These are phyloP conservation scores for Paragyromitra xinjiangensis DNA, from an alignment of 495 filamentous ascomycete genomes.

Conservation along the genomic window DNA sequence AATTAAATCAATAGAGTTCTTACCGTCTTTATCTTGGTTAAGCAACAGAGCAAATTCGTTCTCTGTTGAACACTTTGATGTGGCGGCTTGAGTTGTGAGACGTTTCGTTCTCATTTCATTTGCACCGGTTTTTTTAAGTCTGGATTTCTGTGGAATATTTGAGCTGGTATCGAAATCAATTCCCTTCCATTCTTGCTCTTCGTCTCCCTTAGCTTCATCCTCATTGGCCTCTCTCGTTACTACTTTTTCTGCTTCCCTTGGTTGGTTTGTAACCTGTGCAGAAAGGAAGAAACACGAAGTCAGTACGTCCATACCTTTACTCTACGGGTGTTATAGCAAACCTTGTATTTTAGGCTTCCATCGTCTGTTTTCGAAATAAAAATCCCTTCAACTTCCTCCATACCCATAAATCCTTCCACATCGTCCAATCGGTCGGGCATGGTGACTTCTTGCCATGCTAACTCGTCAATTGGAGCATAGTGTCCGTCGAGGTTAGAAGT, in stretches of 20 bases:
- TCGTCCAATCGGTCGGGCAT: conserved; percentile 89
- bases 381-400: conserved; percentile 92
- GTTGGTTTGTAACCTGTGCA: conserved; percentile 51
- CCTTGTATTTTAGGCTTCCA: conserved; percentile 64
- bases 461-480: conserved; percentile 65
- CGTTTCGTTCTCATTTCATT: conserved; percentile 58
- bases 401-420: conserved; percentile 90
- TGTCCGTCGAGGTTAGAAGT: neutral
- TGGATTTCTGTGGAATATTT: conserved; percentile 58
- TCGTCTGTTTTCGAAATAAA: conserved; percentile 72
- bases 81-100: conserved; percentile 55
- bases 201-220: conserved; percentile 6
- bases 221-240: neutral
- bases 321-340: conserved; percentile 46
- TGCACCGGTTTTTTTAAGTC: conserved; percentile 56
- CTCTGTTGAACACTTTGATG: conserved; percentile 54
- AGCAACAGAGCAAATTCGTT: conserved; percentile 46
- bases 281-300: neutral
- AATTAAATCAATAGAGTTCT: neutral
- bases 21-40: conserved; percentile 60
- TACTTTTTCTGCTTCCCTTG: conserved; percentile 60
- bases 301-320: neutral
- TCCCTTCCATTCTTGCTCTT: conserved; percentile 67
- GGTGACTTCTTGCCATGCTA: conserved; percentile 82
- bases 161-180: conserved; percentile 63